Evolutionary conservation across 2,329 filamentous ascomycete species (phyloP).

Genomic region (Harringtonia aguacate): DNA sequence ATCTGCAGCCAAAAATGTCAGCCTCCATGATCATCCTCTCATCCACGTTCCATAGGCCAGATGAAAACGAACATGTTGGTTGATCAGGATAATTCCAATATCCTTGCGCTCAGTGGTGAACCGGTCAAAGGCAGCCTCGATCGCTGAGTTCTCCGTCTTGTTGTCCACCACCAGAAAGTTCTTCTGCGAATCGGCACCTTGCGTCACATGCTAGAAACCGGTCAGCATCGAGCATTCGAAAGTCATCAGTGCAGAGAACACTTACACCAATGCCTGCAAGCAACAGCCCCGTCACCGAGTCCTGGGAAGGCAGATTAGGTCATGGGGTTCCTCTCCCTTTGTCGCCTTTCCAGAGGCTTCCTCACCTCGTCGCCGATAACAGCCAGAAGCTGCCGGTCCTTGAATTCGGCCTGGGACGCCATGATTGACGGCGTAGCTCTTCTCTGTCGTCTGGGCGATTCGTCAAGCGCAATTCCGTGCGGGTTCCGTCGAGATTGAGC

Average conservation of each 20-base stretch:
- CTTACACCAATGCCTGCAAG: conserved; percentile 88
- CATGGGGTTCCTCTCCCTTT: too few relatives aligned
- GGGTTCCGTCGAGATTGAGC: neutral
- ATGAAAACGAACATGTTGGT: conserved; percentile 89
- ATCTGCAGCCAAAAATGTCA: conserved; percentile 44
- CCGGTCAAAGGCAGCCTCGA: conserved; percentile 80
- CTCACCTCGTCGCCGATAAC: conserved; percentile 93
- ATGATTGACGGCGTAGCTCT: neutral
- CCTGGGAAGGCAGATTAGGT: conserved; percentile 42
- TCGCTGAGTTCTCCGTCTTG: conserved; percentile 82
- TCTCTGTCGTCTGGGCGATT: neutral
- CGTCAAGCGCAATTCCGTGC: too few relatives aligned
- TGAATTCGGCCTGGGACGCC: conserved; percentile 43
- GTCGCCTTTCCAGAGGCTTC: conserved; percentile 5
- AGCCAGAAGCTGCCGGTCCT: conserved; percentile 90
- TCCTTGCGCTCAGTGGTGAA: conserved; percentile 90
- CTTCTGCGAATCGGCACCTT: conserved; percentile 80
- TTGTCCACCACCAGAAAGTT: conserved; percentile 95
- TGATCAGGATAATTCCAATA: conserved; percentile 93
- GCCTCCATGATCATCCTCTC: neutral
- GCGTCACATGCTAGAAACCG: conserved; percentile 68
- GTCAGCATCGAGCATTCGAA: neutral
- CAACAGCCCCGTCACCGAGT: conserved; percentile 90
- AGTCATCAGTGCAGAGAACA: conserved; percentile 4
- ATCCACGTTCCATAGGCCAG: too few relatives aligned